These are phyloP conservation scores for Thymus quinquecostatus DNA, from an alignment of 257 asterid genomes.

Conservation along the genomic window DNA sequence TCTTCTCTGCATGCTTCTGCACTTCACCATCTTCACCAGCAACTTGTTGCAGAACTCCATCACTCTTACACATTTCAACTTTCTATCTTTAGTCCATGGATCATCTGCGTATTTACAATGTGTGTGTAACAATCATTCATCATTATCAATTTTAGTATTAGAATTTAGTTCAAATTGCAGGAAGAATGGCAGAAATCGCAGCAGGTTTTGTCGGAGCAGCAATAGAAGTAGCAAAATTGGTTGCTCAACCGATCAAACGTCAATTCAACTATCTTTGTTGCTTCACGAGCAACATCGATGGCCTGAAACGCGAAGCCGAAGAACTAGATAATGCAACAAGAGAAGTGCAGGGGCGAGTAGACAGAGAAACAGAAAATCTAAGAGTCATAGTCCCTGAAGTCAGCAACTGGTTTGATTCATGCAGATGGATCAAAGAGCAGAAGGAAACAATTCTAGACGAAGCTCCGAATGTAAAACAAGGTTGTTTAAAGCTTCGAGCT, in stretches of 20 bases:
- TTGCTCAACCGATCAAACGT: background rate
- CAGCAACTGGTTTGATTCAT: background rate
- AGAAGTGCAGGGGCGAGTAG: background rate
- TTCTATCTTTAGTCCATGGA: no score
- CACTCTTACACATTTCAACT: no score
- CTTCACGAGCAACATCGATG: background rate
- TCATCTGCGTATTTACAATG: no score
- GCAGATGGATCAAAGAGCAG: background rate
- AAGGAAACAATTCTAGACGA: no score
- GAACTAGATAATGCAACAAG: background rate
- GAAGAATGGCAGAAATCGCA: background rate
- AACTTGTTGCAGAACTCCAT: no score
- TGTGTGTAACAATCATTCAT: no score
- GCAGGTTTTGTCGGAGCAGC: background rate
- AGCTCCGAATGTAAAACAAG: background rate
- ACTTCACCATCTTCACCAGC: no score
- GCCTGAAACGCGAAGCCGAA: background rate
- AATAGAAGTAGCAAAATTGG: background rate
- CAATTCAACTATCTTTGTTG: background rate
- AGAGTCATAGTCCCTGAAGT: background rate
- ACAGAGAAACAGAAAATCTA: background rate
- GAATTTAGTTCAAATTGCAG: slow-evolving; percentile 29
- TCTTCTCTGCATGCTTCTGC: no score
- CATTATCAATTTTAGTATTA: background rate
- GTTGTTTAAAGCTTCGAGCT: background rate